phyloP scores from a whole-genome alignment of 2,329 filamentous ascomycete species.

The Exophiala sideris region DNA sequence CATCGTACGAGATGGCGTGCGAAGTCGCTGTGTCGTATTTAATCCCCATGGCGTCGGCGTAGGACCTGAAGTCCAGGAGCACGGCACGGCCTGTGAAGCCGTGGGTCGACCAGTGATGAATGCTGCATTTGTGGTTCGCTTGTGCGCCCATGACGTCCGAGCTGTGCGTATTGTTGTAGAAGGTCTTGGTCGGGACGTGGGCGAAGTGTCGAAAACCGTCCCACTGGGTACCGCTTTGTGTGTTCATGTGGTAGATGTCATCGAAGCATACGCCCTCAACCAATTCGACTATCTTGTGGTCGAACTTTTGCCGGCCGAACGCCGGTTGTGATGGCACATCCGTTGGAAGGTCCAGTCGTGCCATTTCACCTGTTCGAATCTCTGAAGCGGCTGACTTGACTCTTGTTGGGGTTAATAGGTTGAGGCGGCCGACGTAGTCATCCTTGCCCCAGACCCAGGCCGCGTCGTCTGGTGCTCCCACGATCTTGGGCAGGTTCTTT shows the following conservation, averaged over 20 bases:
- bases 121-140: slow-evolving; percentile 40
- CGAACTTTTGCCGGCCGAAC: slow-evolving; percentile 52
- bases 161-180: slow-evolving; percentile 42
- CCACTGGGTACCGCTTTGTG: slow-evolving; percentile 50
- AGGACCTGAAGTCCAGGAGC: slow-evolving; percentile 44
- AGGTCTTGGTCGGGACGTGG: slow-evolving; percentile 36
- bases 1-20: slow-evolving; percentile 52
- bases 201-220: slow-evolving; percentile 50
- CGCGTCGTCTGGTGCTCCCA: slow-evolving; percentile 52
- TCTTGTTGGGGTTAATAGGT: slow-evolving; percentile 54
- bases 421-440: slow-evolving; percentile 47
- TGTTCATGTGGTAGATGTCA: slow-evolving; percentile 48
- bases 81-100: slow-evolving; percentile 43
- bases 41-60: slow-evolving; percentile 50
- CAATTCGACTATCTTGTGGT: slow-evolving; percentile 52
- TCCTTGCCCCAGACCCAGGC: slow-evolving; percentile 61
- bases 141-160: slow-evolving; percentile 35
- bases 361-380: slow-evolving; percentile 55
- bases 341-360: slow-evolving; percentile 55
- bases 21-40: slow-evolving; percentile 51
- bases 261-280: slow-evolving; percentile 39
- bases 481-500: slow-evolving; percentile 51
- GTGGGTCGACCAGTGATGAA: slow-evolving; percentile 42
- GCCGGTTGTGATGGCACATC: slow-evolving; percentile 52
- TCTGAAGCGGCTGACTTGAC: slow-evolving; percentile 54